Base-by-base conservation (phyloP, 257 asterid species). In the Galeopsis tetrahit region DNA sequence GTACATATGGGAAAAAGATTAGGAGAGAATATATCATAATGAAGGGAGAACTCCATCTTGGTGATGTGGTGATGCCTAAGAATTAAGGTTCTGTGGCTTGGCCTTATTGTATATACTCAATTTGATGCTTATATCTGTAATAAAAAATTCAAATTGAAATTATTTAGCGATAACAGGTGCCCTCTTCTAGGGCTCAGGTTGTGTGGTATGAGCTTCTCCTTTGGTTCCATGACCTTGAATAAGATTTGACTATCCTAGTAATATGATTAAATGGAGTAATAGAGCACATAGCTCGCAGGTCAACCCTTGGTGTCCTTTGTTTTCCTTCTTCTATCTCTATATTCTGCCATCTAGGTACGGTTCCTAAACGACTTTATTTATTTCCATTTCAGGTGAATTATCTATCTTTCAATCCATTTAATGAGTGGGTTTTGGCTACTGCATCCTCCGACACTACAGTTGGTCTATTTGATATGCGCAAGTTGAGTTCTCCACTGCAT, bases 361-460 rank as follows among this genome's bases (percentile, higher is more conserved):
- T 56, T 70, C 61, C 56, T 68, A 32, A 66, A 63, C 5, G 42
- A 34, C 71, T 63, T 63, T 35, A 14, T 73, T 67, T 48, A 51
- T 60, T 83, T 66, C 60, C 46, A 40, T 78, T 75, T 75, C 89
- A 92, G 97, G 97, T 95, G 87, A 95, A 92, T 71, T 91, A 87
- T 78, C 60, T 95, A 33, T 88, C 96, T 38, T 95, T 95, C 90
- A 95, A 92, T 77, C 96, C 91, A 28, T 92, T 87, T 69, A 95
- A 86, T 39, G 99, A 95, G 75, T 92, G 96, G 97, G 68, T 87
- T 77, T 75, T 92, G 75, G 98, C 98, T 44, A 95, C 99, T 71
- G 98, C 99, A 51, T 95, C 99, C 39, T 92, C 99, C 66, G 98
- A 95, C 80, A 68, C 90, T 9, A 92, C 99, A 62, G 88, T 95